These are phyloP conservation scores for Penicillium riverlandense DNA, from an alignment of 495 filamentous ascomycete genomes.

Conservation along the genomic window DNA sequence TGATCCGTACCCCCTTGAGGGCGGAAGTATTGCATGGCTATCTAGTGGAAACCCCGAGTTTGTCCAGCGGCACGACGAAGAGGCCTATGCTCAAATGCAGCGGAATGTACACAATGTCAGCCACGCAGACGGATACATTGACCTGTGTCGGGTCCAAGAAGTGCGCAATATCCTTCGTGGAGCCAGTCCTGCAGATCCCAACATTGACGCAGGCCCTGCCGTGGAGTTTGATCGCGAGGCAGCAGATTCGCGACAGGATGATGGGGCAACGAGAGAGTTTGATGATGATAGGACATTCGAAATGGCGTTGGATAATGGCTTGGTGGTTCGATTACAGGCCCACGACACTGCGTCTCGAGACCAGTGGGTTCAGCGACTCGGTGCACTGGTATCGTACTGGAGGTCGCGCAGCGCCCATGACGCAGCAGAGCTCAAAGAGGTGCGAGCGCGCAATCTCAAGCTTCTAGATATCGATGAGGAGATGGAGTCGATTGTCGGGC, in stretches of 20 bases:
- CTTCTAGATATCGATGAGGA: conserved; percentile 63
- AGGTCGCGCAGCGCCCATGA: conserved; percentile 50
- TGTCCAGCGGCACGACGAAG: conserved; percentile 46
- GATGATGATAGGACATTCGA: conserved; percentile 59
- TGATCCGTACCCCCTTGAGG: conserved; percentile 52
- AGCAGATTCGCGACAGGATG: conserved; percentile 38
- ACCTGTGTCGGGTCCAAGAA: conserved; percentile 51
- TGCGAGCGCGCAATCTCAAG: conserved; percentile 54
- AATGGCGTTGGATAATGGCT: conserved; percentile 53
- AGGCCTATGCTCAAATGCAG: conserved; percentile 55
- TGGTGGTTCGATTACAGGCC: conserved; percentile 61
- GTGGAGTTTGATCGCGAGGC: conserved; percentile 45
- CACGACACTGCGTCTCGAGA: conserved; percentile 49
- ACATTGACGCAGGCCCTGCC: conserved; percentile 39
- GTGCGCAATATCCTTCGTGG: conserved; percentile 49
- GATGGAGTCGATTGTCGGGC: conserved; percentile 59
- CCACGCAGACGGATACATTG: conserved; percentile 59
- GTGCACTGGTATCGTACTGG: conserved; percentile 59
- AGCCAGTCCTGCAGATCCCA: conserved; percentile 41
- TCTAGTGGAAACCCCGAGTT: conserved; percentile 32
- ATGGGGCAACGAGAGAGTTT: conserved; percentile 44
- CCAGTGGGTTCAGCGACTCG: conserved; percentile 60
- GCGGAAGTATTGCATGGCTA: conserved; percentile 55
- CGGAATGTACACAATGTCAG: conserved; percentile 54
- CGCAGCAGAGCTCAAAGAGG: conserved; percentile 45